Conservation (phyloP, 164 flowering plant genomes). For the Aristolochia contorta region DNA sequence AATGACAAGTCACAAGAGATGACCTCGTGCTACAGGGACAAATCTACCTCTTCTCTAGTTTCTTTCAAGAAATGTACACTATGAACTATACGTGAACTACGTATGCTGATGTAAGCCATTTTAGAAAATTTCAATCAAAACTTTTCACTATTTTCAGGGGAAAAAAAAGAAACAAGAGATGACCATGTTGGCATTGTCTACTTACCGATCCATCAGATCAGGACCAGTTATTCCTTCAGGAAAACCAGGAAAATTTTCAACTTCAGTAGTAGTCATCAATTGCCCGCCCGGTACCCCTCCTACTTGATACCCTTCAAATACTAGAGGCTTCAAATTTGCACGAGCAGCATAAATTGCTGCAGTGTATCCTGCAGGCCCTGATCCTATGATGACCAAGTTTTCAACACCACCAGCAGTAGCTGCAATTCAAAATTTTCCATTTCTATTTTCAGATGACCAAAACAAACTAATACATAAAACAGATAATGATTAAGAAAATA, state of each 20-base stretch:
- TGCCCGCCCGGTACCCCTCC: conserved; percentile 98
- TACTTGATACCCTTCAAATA: conserved; percentile 86
- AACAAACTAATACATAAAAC: no score
- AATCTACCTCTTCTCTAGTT: no score
- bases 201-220: conserved; percentile 91
- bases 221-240: conserved; percentile 98
- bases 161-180: no score
- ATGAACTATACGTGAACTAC: no score
- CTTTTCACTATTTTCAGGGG: no score
- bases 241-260: conserved; percentile 96
- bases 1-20: not conserved
- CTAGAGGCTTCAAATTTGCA: conserved; percentile 94
- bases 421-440: not conserved
- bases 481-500: no score
- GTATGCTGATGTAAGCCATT: no score
- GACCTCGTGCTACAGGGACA: no score
- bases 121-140: no score
- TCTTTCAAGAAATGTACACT: no score
- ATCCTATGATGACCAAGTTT: conserved; percentile 86
- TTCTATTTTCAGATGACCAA: not conserved
- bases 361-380: conserved; percentile 97
- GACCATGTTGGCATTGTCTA: not conserved
- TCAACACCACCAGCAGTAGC: conserved; percentile 36
- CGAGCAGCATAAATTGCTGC: conserved; percentile 96
- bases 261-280: conserved; percentile 96